Evolutionary conservation across 164 flowering plant species (phyloP).

Genomic region (Stephania japonica): DNA sequence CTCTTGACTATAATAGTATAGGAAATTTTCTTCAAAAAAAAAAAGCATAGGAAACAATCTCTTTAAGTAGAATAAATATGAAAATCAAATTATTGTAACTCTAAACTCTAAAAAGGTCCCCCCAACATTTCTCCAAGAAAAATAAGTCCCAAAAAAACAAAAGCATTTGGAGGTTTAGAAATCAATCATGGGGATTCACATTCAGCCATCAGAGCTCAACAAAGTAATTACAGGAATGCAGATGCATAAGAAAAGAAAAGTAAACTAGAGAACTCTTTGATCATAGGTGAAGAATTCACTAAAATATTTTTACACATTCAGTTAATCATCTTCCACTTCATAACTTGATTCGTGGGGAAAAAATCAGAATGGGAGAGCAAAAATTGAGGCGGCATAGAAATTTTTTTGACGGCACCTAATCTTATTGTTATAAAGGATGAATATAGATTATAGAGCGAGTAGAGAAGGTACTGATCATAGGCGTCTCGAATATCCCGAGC

Average conservation of each 20-base stretch:
- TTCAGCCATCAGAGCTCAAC: neutral
- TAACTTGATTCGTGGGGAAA: neutral
- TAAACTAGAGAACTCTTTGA: too few species aligned
- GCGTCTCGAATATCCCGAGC: conserved; percentile 86
- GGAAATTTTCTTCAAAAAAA: too few species aligned
- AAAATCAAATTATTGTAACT: too few species aligned
- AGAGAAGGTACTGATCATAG: conserved; percentile 26
- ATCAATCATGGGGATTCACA: too few species aligned
- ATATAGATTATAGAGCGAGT: neutral
- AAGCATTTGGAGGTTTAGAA: too few species aligned
- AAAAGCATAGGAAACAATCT: too few species aligned
- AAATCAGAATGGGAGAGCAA: neutral
- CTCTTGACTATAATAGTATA: too few species aligned
- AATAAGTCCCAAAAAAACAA: too few species aligned
- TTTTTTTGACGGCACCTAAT: neutral
- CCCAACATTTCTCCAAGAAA: too few species aligned
- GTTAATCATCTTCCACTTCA: neutral
- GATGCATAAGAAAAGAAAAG: neutral
- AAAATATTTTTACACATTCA: neutral
- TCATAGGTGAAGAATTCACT: neutral
- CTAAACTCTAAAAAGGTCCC: too few species aligned
- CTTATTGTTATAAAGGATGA: neutral
- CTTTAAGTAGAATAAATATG: too few species aligned
- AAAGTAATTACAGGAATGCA: neutral
- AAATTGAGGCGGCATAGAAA: neutral